A percentile compares a stretch with the other conserved stretches of the same genome.
These are phyloP conservation scores for Rhizopogon sp. DNA, from an alignment of 768 basidiomycete species.

Conservation along the genomic window DNA sequence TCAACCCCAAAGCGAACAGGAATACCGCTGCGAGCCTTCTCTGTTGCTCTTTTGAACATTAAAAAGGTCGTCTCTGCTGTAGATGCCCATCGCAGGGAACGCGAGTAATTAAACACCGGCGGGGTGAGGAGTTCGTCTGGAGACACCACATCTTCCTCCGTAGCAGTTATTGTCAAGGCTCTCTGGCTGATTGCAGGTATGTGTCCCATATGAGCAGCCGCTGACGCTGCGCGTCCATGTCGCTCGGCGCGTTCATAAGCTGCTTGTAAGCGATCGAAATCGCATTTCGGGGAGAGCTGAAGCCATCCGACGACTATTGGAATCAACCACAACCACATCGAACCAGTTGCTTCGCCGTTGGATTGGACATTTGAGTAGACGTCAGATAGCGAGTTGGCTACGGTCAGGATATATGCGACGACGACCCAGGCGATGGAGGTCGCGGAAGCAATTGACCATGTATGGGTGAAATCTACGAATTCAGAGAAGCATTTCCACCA, in stretches of 20 bases:
- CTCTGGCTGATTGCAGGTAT: neutral
- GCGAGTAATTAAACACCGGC: neutral
- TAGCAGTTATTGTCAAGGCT: neutral
- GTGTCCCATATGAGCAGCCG: constrained; percentile 5
- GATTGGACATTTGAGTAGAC: neutral
- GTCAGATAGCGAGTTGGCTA: constrained; percentile 1
- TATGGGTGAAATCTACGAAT: constrained; percentile 27
- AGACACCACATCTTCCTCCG: neutral
- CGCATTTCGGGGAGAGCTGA: constrained; percentile 29
- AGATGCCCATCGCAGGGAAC: neutral
- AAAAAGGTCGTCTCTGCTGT: neutral
- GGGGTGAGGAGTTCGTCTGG: neutral
- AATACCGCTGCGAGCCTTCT: constrained; percentile 3
- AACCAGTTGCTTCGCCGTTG: constrained; percentile 10
- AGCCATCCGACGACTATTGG: constrained; percentile 30
- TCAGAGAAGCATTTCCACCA: constrained; percentile 30
- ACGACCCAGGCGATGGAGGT: constrained; percentile 32
- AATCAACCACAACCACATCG: constrained; percentile 33
- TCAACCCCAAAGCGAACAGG: constrained; percentile 7
- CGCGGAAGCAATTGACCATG: constrained; percentile 29
- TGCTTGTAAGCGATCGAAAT: constrained; percentile 20
- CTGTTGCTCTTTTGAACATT: neutral
- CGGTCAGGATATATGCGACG: constrained; percentile 9
- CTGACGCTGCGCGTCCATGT: constrained; percentile 1
- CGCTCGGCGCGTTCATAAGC: constrained; percentile 25